phyloP scores from a whole-genome alignment of 257 asterid genomes.

The Osmanthus fragrans region DNA sequence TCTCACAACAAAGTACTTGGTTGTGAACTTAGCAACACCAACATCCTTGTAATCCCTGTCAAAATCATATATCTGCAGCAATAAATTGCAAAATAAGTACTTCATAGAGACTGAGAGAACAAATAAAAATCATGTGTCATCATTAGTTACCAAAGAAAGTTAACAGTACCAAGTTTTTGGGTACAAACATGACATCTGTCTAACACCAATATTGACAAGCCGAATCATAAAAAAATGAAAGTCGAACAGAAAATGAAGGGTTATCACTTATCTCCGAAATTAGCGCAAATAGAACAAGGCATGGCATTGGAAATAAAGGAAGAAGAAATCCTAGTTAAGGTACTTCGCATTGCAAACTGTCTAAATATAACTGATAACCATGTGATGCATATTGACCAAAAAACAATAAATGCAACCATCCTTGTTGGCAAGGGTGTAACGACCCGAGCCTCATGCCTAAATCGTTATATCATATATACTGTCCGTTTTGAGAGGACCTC shows the following conservation, averaged over 20 bases:
- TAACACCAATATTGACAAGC: background rate
- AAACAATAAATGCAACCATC: background rate
- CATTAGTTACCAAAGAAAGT: background rate
- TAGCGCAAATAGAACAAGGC: background rate
- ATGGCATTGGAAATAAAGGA: background rate
- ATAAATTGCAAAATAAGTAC: conserved; percentile 33
- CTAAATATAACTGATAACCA: background rate
- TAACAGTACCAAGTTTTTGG: background rate
- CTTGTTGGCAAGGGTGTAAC: background rate
- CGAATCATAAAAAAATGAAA: background rate
- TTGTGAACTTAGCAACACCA: conserved; percentile 94
- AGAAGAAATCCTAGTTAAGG: background rate
- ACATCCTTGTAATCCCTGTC: conserved; percentile 97
- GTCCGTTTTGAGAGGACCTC: no score
- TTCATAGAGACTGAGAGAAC: conserved; percentile 18
- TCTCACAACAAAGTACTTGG: conserved; percentile 86
- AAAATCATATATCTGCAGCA: conserved; percentile 95
- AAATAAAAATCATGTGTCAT: conserved; percentile 1
- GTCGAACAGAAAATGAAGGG: background rate
- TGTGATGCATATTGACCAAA: background rate
- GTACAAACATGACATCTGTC: background rate
- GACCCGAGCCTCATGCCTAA: no score
- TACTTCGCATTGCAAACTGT: background rate
- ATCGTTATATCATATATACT: no score
- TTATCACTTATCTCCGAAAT: background rate